Conservation (phyloP, 2,329 filamentous ascomycete species). For the Cercospora nicotianae region DNA sequence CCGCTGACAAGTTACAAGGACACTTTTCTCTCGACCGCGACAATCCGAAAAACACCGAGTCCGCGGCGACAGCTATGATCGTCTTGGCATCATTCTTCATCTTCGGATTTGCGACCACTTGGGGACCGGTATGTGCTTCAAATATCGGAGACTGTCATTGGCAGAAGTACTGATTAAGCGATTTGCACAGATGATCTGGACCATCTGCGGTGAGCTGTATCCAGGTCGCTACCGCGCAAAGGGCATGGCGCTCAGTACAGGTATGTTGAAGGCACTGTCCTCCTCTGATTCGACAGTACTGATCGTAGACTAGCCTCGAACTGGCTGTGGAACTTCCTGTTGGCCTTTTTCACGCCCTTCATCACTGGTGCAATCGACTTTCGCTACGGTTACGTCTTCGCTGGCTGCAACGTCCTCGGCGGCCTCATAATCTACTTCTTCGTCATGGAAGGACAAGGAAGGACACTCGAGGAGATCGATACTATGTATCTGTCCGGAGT, state of each 20-base stretch:
- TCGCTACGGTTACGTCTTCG: slow-evolving; percentile 74
- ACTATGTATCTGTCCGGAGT: slow-evolving; percentile 60
- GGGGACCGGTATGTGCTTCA: background rate
- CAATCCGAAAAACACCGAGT: slow-evolving; percentile 39
- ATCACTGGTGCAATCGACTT: slow-evolving; percentile 71
- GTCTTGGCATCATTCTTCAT: slow-evolving; percentile 69
- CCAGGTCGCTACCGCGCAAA: slow-evolving; percentile 55
- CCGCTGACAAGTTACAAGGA: slow-evolving; percentile 29
- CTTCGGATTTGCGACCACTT: slow-evolving; percentile 63
- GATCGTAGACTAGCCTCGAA: slow-evolving; percentile 49
- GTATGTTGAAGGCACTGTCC: background rate
- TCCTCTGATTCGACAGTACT: no score
- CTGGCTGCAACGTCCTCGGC: slow-evolving; percentile 67
- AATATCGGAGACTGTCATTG: background rate
- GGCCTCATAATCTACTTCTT: slow-evolving; percentile 73
- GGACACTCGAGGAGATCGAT: slow-evolving; percentile 46
- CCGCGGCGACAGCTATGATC: slow-evolving; percentile 61
- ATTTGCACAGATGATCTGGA: slow-evolving; percentile 61
- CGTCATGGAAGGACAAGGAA: slow-evolving; percentile 70
- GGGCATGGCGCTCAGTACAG: slow-evolving; percentile 56
- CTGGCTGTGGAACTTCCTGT: slow-evolving; percentile 50
- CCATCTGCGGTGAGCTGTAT: slow-evolving; percentile 44
- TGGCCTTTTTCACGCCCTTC: slow-evolving; percentile 73
- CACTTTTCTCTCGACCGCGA: slow-evolving; percentile 45
- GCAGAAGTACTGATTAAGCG: background rate